Evolutionary conservation across 345 rosid genomes (phyloP).

Genomic region (Aquilaria sinensis): DNA sequence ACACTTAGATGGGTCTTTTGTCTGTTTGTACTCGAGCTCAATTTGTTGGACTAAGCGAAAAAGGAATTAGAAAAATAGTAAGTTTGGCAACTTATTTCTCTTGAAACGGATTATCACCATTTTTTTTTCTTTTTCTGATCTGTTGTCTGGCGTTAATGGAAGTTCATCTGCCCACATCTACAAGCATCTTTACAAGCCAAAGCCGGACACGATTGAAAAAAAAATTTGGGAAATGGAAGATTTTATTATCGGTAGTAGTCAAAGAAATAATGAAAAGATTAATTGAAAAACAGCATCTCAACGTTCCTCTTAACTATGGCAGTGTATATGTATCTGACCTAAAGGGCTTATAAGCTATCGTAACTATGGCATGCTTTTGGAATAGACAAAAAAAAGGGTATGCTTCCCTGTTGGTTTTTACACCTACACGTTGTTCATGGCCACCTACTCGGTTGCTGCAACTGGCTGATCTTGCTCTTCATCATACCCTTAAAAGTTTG

Average conservation of each 20-base stretch:
- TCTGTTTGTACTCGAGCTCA: no score
- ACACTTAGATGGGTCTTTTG: no score
- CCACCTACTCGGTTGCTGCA: neutral
- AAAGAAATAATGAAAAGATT: slow-evolving; percentile 13
- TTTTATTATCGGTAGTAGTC: slow-evolving; percentile 15
- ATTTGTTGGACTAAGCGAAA: no score
- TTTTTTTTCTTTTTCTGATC: no score
- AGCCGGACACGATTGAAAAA: no score
- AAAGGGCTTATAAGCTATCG: slow-evolving; percentile 16
- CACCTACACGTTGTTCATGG: slow-evolving; percentile 1
- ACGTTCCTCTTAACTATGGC: slow-evolving; percentile 8
- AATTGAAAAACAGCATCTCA: slow-evolving; percentile 5
- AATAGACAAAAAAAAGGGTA: slow-evolving; percentile 14
- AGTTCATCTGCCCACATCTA: no score
- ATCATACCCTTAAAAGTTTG: slow-evolving; percentile 5
- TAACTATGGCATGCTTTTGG: slow-evolving; percentile 9
- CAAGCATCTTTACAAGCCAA: no score
- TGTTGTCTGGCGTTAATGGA: no score
- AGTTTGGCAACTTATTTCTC: no score
- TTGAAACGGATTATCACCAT: no score
- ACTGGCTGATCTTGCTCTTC: slow-evolving; percentile 10
- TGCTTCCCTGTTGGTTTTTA: slow-evolving; percentile 1
- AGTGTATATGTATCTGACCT: slow-evolving; percentile 15
- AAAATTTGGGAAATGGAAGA: no score
- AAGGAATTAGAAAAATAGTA: no score